Percentiles rank a stretch among this genome's conserved stretches.
Evolutionary conservation across 768 basidiomycete genomes (phyloP).

Genomic region (Mycena filopes): DNA sequence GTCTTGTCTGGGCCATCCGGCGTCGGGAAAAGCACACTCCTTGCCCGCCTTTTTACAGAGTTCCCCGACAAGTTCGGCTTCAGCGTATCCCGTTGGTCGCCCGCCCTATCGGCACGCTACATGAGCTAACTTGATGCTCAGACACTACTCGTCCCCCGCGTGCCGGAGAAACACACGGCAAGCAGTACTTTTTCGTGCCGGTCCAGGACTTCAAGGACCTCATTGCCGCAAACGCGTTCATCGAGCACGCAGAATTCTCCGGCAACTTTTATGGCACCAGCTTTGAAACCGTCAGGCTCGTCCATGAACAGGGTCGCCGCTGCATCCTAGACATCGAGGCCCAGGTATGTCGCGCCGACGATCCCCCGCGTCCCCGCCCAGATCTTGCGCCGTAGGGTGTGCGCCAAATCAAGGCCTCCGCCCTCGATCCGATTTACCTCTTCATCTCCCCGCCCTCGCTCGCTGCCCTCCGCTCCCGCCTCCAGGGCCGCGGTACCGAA

Average conservation of each 20-base stretch:
- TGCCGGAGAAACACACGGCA: constrained; percentile 83
- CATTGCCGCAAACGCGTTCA: constrained; percentile 78
- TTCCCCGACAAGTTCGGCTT: constrained; percentile 91
- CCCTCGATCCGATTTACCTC: constrained; percentile 86
- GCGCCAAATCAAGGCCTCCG: constrained; percentile 86
- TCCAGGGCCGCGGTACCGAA: constrained; percentile 88
- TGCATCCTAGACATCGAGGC: constrained; percentile 97
- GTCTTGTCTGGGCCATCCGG: constrained; percentile 93
- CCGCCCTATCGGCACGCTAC: too few species aligned
- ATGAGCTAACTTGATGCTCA: too few species aligned
- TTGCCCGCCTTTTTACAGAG: constrained; percentile 82
- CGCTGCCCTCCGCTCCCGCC: constrained; percentile 71
- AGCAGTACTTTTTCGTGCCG: constrained; percentile 88
- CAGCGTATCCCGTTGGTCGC: constrained; percentile 85
- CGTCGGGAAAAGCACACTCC: constrained; percentile 93
- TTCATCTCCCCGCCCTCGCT: constrained; percentile 93
- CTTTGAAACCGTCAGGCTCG: constrained; percentile 75
- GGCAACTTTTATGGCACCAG: constrained; percentile 95
- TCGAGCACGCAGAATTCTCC: constrained; percentile 95
- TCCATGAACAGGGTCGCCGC: constrained; percentile 74
- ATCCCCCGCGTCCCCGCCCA: constrained; percentile 26
- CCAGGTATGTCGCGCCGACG: constrained; percentile 67
- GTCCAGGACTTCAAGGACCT: constrained; percentile 77
- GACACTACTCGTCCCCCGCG: constrained; percentile 92
- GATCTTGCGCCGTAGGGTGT: constrained; percentile 72